Base-by-base conservation (phyloP, 202 grass and related monocot genomes). In the Cymbopogon flexuosus region DNA sequence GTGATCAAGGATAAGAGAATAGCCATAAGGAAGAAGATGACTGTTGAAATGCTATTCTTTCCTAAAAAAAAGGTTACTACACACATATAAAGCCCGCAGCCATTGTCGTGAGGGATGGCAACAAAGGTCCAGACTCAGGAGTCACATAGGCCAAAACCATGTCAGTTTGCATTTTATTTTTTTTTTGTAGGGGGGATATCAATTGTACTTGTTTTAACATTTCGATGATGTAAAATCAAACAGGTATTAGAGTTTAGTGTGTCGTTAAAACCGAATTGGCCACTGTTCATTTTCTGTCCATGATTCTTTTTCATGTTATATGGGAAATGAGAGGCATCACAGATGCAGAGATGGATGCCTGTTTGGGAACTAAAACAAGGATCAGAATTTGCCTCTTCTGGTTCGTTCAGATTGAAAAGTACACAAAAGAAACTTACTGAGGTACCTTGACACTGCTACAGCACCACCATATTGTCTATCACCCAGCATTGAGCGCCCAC, bases 371-470 rank as follows among this genome's bases (percentile, higher is more conserved):
- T 64, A 36, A 84, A 78, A 68, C 35, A 19, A 62, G 39, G 46
- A 57, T 81, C 39, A 70, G 57, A 47, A 78, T 73, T 61, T 79
- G 45, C 51, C 40, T 78, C 5, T 88, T 85, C 9, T 61, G 67
- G 22, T 34, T 72, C 31, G 36, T 79, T 84, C 16, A 81, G 72
- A 65, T 66, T 57, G 65, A 33, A 88, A 86, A 70, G 57, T 76
- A 81, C 58, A 90, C 78, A 73, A 78, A 40, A 91, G 80, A 85
- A 87, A 94, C 86, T 93, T 93, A 93, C 84, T 87, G 74, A 90
- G 78, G 84, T 94, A 98, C 92, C 95, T 98, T 93, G 92, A 91
- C 84, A 91, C 78, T 85, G 86, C 88, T 80, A 91, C 88, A 86
- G 77, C 83, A 83, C 88, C 80, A 54, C 79, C 59, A 27, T 82